phyloP scores from a whole-genome alignment of 176 grass and related monocot genomes.

The Echinochloa phyllopogon region DNA sequence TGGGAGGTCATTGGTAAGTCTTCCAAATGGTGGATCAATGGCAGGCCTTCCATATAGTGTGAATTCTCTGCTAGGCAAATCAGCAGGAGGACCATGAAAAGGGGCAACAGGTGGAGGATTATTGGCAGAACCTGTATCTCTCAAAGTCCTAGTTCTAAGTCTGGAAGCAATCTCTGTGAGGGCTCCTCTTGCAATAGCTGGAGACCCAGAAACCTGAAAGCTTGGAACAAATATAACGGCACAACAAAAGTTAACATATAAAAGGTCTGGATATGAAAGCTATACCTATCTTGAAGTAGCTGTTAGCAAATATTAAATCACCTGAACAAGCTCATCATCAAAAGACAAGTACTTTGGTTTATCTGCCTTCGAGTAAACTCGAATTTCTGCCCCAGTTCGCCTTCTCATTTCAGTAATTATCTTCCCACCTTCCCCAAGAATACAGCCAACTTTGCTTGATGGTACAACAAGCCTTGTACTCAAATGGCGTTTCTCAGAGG shows the following conservation, averaged over 20 bases:
- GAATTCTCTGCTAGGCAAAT: conserved; percentile 58
- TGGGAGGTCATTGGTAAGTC: background rate
- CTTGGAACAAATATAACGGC: conserved; percentile 51
- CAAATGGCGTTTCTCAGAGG: conserved; percentile 66
- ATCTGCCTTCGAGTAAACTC: conserved; percentile 87
- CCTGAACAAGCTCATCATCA: conserved; percentile 95
- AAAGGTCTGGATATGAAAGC: conserved; percentile 32
- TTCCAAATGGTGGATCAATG: background rate
- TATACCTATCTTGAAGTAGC: conserved; percentile 26
- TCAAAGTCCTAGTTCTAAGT: conserved; percentile 76
- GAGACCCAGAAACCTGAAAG: conserved; percentile 68
- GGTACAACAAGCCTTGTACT: conserved; percentile 91
- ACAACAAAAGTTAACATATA: conserved; percentile 46
- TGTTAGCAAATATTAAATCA: conserved; percentile 54
- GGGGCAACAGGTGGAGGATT: conserved; percentile 48
- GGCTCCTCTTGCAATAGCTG: conserved; percentile 61
- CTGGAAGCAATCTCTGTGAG: conserved; percentile 75
- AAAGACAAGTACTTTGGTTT: conserved; percentile 86
- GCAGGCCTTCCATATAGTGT: conserved; percentile 33
- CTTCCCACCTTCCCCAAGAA: conserved; percentile 88
- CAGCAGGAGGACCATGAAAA: conserved; percentile 57
- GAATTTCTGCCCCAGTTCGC: conserved; percentile 85
- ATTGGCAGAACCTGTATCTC: conserved; percentile 49
- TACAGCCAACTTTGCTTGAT: conserved; percentile 94
- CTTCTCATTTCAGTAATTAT: conserved; percentile 98